Percentiles rank a stretch among this genome's conserved stretches.
phyloP scores from a whole-genome alignment of 202 grass and related monocot genomes.

The Carex sylvatica region DNA sequence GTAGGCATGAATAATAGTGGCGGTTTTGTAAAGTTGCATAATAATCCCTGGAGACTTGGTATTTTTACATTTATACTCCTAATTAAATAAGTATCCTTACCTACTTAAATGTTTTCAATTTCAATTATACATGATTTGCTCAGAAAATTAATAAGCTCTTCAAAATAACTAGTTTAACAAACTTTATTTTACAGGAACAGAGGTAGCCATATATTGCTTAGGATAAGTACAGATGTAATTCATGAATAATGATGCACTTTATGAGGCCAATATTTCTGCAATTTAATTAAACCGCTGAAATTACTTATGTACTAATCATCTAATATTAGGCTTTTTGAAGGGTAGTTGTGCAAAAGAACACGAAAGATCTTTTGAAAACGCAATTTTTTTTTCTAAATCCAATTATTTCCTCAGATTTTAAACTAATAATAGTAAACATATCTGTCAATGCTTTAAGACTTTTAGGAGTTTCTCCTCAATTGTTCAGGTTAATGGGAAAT shows the following conservation, averaged over 20 bases:
- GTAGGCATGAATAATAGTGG: background rate
- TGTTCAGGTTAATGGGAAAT: background rate
- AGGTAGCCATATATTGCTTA: background rate
- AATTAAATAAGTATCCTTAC: background rate
- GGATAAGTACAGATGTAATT: background rate
- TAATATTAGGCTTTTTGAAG: background rate
- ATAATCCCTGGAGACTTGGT: background rate
- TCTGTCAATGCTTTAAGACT: constrained; percentile 5
- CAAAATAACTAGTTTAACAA: background rate
- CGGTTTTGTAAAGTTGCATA: background rate
- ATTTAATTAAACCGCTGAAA: background rate
- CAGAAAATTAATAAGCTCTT: background rate
- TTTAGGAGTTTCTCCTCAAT: background rate
- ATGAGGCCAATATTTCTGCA: background rate
- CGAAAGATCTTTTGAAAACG: background rate
- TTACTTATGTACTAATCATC: background rate
- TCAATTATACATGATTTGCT: background rate
- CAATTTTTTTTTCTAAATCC: background rate
- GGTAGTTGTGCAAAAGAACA: background rate
- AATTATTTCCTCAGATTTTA: constrained; percentile 1
- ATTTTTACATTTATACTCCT: background rate
- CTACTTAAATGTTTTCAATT: background rate
- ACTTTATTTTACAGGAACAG: background rate
- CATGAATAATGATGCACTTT: background rate
- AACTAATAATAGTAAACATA: constrained; percentile 22